Conservation (phyloP, 2,329 filamentous ascomycete genomes). For the Scleromitrula shiraiana region DNA sequence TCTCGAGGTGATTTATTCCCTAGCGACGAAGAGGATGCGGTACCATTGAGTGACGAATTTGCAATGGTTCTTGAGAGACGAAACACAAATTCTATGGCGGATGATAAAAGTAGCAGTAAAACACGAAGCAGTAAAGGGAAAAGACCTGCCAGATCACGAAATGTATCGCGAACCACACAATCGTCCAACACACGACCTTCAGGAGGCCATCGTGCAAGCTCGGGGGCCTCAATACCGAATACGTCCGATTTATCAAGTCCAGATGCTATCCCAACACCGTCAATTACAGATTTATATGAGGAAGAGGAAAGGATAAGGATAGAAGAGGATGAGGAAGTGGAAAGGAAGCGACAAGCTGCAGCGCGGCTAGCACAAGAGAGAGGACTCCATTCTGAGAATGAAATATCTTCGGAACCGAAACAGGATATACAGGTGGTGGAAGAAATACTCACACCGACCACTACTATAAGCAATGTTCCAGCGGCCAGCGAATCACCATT, state of each 20-base stretch:
- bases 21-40: constrained; percentile 77
- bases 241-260: constrained; percentile 28
- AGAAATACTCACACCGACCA: constrained; percentile 7
- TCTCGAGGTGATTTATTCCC: constrained; percentile 87
- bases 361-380: constrained; percentile 42
- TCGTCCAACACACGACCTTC: constrained; percentile 23
- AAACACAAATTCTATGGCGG: constrained; percentile 46
- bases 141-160: constrained; percentile 37
- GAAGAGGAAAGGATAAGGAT: constrained; percentile 41
- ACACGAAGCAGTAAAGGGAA: constrained; percentile 55
- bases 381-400: constrained; percentile 37
- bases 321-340: constrained; percentile 47
- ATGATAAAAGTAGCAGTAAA: constrained; percentile 64
- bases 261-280: constrained; percentile 35
- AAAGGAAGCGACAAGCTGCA: constrained; percentile 45
- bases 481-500: not conserved
- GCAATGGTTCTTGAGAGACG: constrained; percentile 72
- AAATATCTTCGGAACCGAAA: constrained; percentile 17
- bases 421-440: constrained; percentile 8
- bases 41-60: constrained; percentile 90
- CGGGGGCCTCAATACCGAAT: constrained; percentile 28
- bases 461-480: not conserved
- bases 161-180: constrained; percentile 43
- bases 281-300: constrained; percentile 43
- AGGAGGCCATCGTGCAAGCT: constrained; percentile 15